A percentile compares a stretch with the other conserved stretches of the same genome.
Conservation (phyloP, 2,329 filamentous ascomycete species). For the Fusarium phyllophilum region DNA sequence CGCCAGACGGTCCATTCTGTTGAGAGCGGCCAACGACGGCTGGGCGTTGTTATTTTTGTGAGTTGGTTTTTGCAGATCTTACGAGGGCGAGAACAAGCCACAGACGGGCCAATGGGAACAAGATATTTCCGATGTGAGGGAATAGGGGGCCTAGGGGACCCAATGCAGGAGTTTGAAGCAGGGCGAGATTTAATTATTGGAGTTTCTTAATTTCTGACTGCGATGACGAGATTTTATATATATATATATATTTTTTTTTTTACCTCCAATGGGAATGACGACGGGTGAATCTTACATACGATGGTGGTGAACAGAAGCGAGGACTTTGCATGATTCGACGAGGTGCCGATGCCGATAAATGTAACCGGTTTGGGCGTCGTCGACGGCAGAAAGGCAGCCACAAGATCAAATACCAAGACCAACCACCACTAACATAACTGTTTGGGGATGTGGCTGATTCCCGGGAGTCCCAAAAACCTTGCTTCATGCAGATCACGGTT, state of each 20-base stretch:
- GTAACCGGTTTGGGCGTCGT: constrained; percentile 21
- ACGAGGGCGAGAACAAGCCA: constrained; percentile 34
- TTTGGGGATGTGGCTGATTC: constrained; percentile 26
- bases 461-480: constrained; percentile 1
- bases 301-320: constrained; percentile 12
- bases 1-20: constrained; percentile 13
- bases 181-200: not conserved
- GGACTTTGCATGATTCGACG: constrained; percentile 1
- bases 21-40: constrained; percentile 10
- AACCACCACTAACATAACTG: not conserved
- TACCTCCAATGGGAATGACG: constrained; percentile 10
- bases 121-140: constrained; percentile 23
- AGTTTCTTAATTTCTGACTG: constrained; percentile 17
- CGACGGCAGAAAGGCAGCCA: constrained; percentile 2
- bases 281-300: constrained; percentile 16
- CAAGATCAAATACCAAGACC: not conserved
- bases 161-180: not conserved
- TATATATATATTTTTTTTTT: not conserved
- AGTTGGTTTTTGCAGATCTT: constrained; percentile 37
- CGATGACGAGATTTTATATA: constrained; percentile 15
- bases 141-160: constrained; percentile 14
- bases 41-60: constrained; percentile 19
- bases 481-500: constrained; percentile 7
- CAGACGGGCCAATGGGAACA: constrained; percentile 11
- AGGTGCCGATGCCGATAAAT: constrained; percentile 19